phyloP scores from a whole-genome alignment of 345 rosid species.

The Garcia nutans region DNA sequence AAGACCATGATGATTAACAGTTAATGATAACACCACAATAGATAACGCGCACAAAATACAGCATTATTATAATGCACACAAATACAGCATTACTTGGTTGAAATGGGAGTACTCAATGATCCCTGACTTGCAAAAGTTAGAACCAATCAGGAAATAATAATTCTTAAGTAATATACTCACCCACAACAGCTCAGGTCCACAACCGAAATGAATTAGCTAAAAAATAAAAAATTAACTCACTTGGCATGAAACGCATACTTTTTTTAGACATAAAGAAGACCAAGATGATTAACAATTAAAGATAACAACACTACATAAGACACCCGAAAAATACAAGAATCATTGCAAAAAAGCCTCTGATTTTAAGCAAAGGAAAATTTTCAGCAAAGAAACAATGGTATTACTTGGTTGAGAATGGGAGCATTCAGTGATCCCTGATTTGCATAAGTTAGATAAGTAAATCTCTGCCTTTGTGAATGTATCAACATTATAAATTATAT shows the following conservation, averaged over 20 bases:
- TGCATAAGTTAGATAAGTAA: neutral
- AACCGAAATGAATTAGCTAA: neutral
- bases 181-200: neutral
- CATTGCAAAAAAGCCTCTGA: neutral
- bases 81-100: too few relatives aligned
- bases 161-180: too few relatives aligned
- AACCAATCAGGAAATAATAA: too few relatives aligned
- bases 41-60: too few relatives aligned
- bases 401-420: neutral
- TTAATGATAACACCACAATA: too few relatives aligned
- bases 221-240: neutral
- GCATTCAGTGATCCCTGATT: neutral
- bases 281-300: neutral
- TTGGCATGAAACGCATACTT: neutral
- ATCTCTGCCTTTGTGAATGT: too few relatives aligned
- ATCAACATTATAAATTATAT: too few relatives aligned
- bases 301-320: neutral
- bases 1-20: too few relatives aligned
- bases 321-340: too few relatives aligned
- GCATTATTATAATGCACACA: too few relatives aligned
- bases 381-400: neutral
- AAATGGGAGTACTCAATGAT: too few relatives aligned
- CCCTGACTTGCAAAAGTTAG: too few relatives aligned
- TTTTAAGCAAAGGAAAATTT: neutral
- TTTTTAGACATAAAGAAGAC: neutral